Conservation (phyloP, 176 grass and related monocot genomes). For the Eragrostis curvula region DNA sequence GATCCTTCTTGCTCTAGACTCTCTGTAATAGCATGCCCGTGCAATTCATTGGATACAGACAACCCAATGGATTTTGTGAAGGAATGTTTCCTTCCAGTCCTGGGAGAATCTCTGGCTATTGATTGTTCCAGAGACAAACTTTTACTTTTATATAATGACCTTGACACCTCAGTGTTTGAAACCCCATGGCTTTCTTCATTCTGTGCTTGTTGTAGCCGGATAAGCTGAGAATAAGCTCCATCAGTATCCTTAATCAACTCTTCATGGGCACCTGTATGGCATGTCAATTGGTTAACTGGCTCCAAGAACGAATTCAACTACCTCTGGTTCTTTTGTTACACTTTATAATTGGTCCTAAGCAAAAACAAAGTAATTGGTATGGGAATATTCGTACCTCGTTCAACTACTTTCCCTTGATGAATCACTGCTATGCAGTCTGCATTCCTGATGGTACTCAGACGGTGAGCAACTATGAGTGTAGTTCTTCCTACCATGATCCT, state of each 20-base stretch:
- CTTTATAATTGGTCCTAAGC: slow-evolving; percentile 9
- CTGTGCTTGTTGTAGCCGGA: slow-evolving; percentile 56
- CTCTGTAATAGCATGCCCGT: slow-evolving; percentile 20
- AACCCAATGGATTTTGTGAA: slow-evolving; percentile 24
- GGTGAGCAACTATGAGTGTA: slow-evolving; percentile 88
- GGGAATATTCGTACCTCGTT: slow-evolving; percentile 57
- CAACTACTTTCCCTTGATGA: slow-evolving; percentile 75
- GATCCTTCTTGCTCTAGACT: slow-evolving; percentile 9
- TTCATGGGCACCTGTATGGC: slow-evolving; percentile 65
- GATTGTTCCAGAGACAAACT: slow-evolving; percentile 44
- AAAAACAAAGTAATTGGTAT: slow-evolving; percentile 23
- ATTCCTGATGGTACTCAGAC: slow-evolving; percentile 78
- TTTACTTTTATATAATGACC: slow-evolving; percentile 31
- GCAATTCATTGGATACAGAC: slow-evolving; percentile 25
- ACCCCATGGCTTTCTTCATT: slow-evolving; percentile 31
- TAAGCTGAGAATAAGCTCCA: slow-evolving; percentile 76
- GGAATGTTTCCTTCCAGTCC: slow-evolving; percentile 39
- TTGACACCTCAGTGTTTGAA: neutral
- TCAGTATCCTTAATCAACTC: slow-evolving; percentile 67
- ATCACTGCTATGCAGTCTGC: slow-evolving; percentile 71
- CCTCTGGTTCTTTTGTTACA: slow-evolving; percentile 19
- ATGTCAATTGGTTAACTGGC: neutral
- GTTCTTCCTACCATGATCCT: slow-evolving; percentile 75
- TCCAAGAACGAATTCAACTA: slow-evolving; percentile 22
- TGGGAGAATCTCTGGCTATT: slow-evolving; percentile 41